Percentiles rank a stretch among this genome's conserved stretches.
Conservation (phyloP, 2,329 filamentous ascomycete genomes). For the Endothia cerciana region DNA sequence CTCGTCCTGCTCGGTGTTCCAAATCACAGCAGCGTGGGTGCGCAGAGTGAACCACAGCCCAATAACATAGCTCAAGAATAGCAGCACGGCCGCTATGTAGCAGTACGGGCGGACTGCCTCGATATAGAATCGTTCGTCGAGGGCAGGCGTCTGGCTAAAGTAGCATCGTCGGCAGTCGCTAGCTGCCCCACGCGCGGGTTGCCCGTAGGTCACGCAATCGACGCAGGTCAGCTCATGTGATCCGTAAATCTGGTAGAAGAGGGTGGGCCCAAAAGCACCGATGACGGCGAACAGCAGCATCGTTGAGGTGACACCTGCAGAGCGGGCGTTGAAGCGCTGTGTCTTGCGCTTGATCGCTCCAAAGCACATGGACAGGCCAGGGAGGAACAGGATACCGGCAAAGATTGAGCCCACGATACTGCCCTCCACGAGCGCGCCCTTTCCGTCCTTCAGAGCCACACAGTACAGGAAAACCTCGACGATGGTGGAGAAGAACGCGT, state of each 20-base stretch:
- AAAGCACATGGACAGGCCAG: constrained; percentile 97
- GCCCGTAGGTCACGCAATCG: constrained; percentile 57
- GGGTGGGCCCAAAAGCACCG: constrained; percentile 89
- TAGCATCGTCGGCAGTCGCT: constrained; percentile 91
- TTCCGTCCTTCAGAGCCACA: constrained; percentile 88
- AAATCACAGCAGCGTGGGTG: constrained; percentile 95
- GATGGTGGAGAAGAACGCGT: constrained; percentile 96
- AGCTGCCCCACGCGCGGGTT: constrained; percentile 43
- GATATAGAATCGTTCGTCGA: constrained; percentile 86
- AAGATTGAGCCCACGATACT: constrained; percentile 98
- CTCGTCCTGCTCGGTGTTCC: constrained; percentile 83
- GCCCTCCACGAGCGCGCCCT: constrained; percentile 89
- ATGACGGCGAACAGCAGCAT: constrained; percentile 98
- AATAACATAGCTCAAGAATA: constrained; percentile 93
- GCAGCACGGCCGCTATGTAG: constrained; percentile 80
- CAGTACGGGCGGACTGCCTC: constrained; percentile 93
- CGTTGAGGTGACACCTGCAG: constrained; percentile 93
- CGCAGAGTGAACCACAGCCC: constrained; percentile 94
- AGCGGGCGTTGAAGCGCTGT: constrained; percentile 95
- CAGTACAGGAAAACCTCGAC: constrained; percentile 99
- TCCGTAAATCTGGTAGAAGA: constrained; percentile 99
- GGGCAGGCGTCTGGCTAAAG: constrained; percentile 83
- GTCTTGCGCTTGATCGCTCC: constrained; percentile 97
- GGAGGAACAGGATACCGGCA: constrained; percentile 91
- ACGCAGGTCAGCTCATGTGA: constrained; percentile 93